A percentile compares a stretch with the other conserved stretches of the same genome.
Conservation (phyloP, 495 filamentous ascomycete species). For the Trichoderma orchidacearum region DNA sequence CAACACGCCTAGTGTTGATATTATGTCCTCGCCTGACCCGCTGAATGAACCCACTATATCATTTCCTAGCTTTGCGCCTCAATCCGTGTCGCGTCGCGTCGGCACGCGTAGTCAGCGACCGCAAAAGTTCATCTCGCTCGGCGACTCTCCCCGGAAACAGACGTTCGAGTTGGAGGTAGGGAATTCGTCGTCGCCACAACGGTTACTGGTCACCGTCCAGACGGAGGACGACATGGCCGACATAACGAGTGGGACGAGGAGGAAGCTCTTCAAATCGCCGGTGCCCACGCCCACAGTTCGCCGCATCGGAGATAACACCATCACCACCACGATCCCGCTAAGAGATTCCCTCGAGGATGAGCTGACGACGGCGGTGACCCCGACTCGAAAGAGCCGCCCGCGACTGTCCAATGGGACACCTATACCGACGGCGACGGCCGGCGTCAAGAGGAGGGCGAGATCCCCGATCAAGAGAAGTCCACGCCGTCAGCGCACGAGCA, state of each 20-base stretch:
- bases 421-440: conserved; percentile 16
- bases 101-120: conserved; percentile 14
- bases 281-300: conserved; percentile 12
- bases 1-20: conserved; percentile 13
- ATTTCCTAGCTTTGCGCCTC: conserved; percentile 13
- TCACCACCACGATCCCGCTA: conserved; percentile 33
- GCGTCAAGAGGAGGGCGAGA: conserved; percentile 25
- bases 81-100: conserved; percentile 10
- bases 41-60: conserved; percentile 18
- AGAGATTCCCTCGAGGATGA: conserved; percentile 33
- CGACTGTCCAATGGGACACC: conserved; percentile 24
- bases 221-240: conserved; percentile 20
- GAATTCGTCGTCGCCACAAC: conserved; percentile 31
- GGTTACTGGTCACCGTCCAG: conserved; percentile 39
- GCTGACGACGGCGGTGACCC: conserved; percentile 18
- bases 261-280: conserved; percentile 18
- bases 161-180: conserved; percentile 41
- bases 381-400: conserved; percentile 23
- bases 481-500: conserved; percentile 8
- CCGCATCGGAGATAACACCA: conserved; percentile 14
- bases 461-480: conserved; percentile 19
- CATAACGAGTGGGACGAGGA: conserved; percentile 15
- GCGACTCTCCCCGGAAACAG: conserved; percentile 33
- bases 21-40: conserved; percentile 34
- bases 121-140: conserved; percentile 13